A percentile compares a stretch with the other conserved stretches of the same genome.
phyloP scores from a whole-genome alignment of 768 basidiomycete genomes.

The Termitomyces sp. region DNA sequence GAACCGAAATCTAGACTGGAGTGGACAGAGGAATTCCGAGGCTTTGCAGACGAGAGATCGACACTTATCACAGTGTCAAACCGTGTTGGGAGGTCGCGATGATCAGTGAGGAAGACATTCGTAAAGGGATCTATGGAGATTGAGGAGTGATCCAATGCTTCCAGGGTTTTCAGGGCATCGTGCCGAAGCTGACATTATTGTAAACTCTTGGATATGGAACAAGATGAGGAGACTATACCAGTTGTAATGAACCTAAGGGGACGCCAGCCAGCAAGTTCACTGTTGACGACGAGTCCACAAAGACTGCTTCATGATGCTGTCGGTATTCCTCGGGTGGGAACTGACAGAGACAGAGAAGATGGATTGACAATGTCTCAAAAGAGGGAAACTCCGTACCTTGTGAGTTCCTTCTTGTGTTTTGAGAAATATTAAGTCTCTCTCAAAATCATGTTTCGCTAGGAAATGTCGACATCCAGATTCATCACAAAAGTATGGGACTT shows the following conservation, averaged over 20 bases:
- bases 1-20: constrained; percentile 58
- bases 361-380: not conserved
- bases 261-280: constrained; percentile 76
- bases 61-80: constrained; percentile 73
- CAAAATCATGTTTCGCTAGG: constrained; percentile 70
- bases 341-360: constrained; percentile 26
- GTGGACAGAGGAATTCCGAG: constrained; percentile 37
- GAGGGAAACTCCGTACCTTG: constrained; percentile 29
- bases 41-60: constrained; percentile 45
- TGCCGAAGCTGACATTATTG: constrained; percentile 51
- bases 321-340: constrained; percentile 55
- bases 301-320: constrained; percentile 45
- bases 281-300: constrained; percentile 75
- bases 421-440: constrained; percentile 50
- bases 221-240: constrained; percentile 37
- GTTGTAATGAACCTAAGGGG: constrained; percentile 69
- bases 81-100: constrained; percentile 54
- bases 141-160: constrained; percentile 46
- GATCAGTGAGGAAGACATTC: constrained; percentile 68
- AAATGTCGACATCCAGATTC: constrained; percentile 4
- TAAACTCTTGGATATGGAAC: not conserved
- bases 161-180: constrained; percentile 73
- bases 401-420: constrained; percentile 52
- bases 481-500: constrained; percentile 19
- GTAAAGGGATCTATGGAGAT: constrained; percentile 59